A percentile compares a stretch with the other conserved stretches of the same genome.
These are phyloP conservation scores for Ziziphus jujuba DNA, from an alignment of 306 rosid genomes.

Conservation along the genomic window DNA sequence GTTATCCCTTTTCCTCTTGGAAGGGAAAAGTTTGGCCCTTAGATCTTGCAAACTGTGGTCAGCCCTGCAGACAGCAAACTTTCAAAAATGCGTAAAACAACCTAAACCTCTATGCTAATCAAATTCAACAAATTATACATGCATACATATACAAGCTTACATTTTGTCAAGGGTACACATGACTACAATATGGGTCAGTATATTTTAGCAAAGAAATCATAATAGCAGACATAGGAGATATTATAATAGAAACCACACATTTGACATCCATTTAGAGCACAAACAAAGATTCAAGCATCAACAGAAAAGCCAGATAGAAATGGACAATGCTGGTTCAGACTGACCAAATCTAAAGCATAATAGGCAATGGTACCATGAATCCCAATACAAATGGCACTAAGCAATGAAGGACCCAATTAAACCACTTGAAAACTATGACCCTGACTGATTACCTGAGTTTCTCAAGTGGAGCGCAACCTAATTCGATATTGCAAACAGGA, in stretches of 20 bases:
- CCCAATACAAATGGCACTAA: not conserved
- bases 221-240: not conserved
- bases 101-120: not conserved
- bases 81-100: not conserved
- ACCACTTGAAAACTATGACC: constrained; percentile 1
- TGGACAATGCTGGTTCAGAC: not conserved
- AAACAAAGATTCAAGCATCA: too few species aligned
- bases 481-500: constrained; percentile 54
- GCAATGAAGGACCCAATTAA: too few species aligned
- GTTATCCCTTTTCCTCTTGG: constrained; percentile 1
- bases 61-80: constrained; percentile 38
- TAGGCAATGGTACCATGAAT: not conserved
- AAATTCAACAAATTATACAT: not conserved
- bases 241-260: not conserved
- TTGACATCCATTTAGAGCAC: not conserved
- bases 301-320: not conserved
- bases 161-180: not conserved
- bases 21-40: constrained; percentile 38
- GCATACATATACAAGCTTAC: not conserved
- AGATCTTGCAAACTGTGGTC: constrained; percentile 41
- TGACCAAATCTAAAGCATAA: not conserved
- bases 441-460: constrained; percentile 49
- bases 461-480: constrained; percentile 60
- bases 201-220: constrained; percentile 3
- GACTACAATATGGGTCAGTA: not conserved